Percentiles rank a stretch among this genome's conserved stretches.
Evolutionary conservation across 2,329 filamentous ascomycete species (phyloP).

Genomic region (Aspergillus sp.): DNA sequence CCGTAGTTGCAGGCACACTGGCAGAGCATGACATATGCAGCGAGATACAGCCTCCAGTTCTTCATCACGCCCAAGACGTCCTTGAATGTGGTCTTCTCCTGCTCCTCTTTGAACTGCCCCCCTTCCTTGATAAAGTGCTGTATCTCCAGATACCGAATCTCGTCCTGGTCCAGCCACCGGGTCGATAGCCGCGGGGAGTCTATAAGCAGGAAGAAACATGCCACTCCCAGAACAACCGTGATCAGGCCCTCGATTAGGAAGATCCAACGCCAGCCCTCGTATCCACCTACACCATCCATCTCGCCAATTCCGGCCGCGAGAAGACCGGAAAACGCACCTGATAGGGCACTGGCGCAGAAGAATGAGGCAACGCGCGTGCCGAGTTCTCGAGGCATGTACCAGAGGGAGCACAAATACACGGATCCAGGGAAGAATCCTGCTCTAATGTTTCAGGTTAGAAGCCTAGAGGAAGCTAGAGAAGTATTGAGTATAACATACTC

Average conservation of each 20-base stretch:
- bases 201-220: slow-evolving; percentile 32
- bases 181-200: slow-evolving; percentile 46
- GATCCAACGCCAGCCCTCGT: slow-evolving; percentile 28
- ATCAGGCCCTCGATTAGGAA: slow-evolving; percentile 67
- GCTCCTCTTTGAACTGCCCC: background rate
- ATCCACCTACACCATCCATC: slow-evolving; percentile 66
- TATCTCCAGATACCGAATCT: slow-evolving; percentile 46
- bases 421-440: background rate
- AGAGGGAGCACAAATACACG: background rate
- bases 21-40: background rate
- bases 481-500: slow-evolving; percentile 28
- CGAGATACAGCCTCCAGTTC: background rate
- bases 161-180: slow-evolving; percentile 45
- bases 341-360: slow-evolving; percentile 76
- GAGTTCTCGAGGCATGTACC: background rate
- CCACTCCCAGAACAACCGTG: slow-evolving; percentile 65
- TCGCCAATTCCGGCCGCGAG: slow-evolving; percentile 82
- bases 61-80: background rate
- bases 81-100: background rate
- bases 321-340: slow-evolving; percentile 81
- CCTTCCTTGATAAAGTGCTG: background rate
- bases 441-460: background rate
- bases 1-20: slow-evolving; percentile 4
- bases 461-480: slow-evolving; percentile 32
- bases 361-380: slow-evolving; percentile 55